Base-by-base conservation (phyloP, 768 basidiomycete genomes). In the Mycena polygramma region DNA sequence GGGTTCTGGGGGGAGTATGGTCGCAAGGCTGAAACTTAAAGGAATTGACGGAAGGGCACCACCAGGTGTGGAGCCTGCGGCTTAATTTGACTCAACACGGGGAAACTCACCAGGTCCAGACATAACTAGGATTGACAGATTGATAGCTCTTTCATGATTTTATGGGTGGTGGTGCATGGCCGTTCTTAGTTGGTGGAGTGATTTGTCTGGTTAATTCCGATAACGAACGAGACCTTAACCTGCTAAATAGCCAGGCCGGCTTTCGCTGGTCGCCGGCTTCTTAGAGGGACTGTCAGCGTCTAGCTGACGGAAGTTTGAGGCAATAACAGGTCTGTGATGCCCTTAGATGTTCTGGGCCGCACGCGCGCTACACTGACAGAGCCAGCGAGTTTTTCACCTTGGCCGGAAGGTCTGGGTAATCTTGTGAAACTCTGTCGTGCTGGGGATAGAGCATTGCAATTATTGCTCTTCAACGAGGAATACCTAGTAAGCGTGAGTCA, bases 201-300 rank as follows among this genome's bases (percentile, higher is more conserved):
- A 94, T 93, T 94, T 94, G 92, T 94, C 93, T 93, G 92, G 92
- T 93, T 94, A 93, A 94, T 93, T 93, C 91, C 89, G 91, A 94
- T 93, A 93, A 93, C 89, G 90, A 93, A 92, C 88, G 91, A 94
- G 92, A 94, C 92, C 91, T 92, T 92, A 90, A 91, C 91, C 90
- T 92, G 91, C 92, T 93, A 92, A 93, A 92, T 94, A 93, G 92
- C 86, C 91, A 85, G 89, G 87, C 86, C 81, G 88, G 86, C 90
- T 89, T 88, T 86, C 74, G 91, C 87, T 90, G 89, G 89, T 87
- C 87, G 85, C 83, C 76, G 88, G 87, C 91, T 92, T 93, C 91
- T 92, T 92, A 92, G 90, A 92, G 89, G 91, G 90, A 91, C 91
- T 91, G 86, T 91, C 86, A 86, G 88, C 87, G 85, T 91, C 85